These are phyloP conservation scores for Lachancea waltii DNA, from an alignment of 805 yeast species.

Conservation along the genomic window DNA sequence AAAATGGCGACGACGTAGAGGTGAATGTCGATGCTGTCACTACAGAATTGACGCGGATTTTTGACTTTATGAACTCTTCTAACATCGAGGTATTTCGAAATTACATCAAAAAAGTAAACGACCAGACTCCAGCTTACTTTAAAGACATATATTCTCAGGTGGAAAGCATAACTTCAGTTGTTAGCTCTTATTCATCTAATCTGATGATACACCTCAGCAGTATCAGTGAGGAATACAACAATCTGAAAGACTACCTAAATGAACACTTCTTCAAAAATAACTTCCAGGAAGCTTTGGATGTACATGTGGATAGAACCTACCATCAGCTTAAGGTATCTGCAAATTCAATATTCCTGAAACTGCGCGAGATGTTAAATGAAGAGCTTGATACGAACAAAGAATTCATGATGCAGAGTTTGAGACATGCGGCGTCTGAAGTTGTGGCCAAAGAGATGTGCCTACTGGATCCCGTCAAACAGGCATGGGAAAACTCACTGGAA, in stretches of 20 bases:
- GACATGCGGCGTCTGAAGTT: constrained; percentile 24
- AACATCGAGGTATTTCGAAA: constrained; percentile 21
- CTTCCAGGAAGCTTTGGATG: constrained; percentile 21
- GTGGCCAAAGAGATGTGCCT: constrained; percentile 26
- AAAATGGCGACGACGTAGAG: constrained; percentile 13
- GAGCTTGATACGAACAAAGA: constrained; percentile 23
- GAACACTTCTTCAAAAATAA: constrained; percentile 27
- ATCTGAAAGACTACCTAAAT: constrained; percentile 27
- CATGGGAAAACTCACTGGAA: constrained; percentile 29
- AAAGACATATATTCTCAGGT: constrained; percentile 17
- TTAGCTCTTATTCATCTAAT: constrained; percentile 16
- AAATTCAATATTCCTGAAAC: constrained; percentile 16
- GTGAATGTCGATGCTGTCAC: constrained; percentile 17
- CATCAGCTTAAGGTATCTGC: constrained; percentile 22
- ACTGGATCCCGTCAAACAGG: constrained; percentile 26
- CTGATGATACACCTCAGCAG: constrained; percentile 26
- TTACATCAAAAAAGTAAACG: constrained; percentile 20
- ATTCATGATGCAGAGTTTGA: constrained; percentile 23
- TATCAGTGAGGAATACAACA: constrained; percentile 30
- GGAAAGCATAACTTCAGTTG: constrained; percentile 13
- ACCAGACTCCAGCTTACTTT: constrained; percentile 22
- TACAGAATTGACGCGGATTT: constrained; percentile 14
- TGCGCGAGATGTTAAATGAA: constrained; percentile 20
- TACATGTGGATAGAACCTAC: constrained; percentile 23
- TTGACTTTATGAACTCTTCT: constrained; percentile 16